These are phyloP conservation scores for Chalciporus pseudorubinellus DNA, from an alignment of 768 basidiomycete species.

Conservation along the genomic window DNA sequence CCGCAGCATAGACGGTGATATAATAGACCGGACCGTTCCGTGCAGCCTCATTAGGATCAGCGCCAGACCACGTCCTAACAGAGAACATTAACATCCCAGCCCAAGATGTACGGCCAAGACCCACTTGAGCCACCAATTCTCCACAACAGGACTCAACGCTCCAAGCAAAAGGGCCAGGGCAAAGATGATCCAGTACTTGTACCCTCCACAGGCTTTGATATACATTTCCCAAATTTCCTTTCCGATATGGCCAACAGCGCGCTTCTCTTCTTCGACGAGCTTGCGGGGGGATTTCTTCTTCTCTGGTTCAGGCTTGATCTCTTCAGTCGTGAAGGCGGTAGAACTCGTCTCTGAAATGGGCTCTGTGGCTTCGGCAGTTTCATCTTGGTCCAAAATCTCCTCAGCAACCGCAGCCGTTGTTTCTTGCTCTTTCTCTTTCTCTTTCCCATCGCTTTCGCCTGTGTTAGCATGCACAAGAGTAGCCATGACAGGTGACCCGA, in stretches of 20 bases:
- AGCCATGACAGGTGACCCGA: slow-evolving; percentile 61
- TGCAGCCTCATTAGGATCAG: slow-evolving; percentile 39
- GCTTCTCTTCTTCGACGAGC: slow-evolving; percentile 78
- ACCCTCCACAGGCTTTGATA: slow-evolving; percentile 48
- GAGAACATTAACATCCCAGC: slow-evolving; percentile 25
- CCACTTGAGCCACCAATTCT: slow-evolving; percentile 70
- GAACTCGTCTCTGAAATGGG: slow-evolving; percentile 43
- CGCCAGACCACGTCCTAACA: slow-evolving; percentile 55
- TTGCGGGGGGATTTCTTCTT: slow-evolving; percentile 72
- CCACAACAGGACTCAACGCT: slow-evolving; percentile 62
- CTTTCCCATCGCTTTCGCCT: slow-evolving; percentile 42
- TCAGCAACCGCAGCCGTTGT: slow-evolving; percentile 8
- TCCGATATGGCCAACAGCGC: slow-evolving; percentile 71
- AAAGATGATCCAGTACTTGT: slow-evolving; percentile 58
- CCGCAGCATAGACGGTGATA: slow-evolving; percentile 62
- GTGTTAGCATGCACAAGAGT: slow-evolving; percentile 61
- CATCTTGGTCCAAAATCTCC: slow-evolving; percentile 1
- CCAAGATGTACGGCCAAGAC: slow-evolving; percentile 1
- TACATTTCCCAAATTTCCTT: slow-evolving; percentile 66
- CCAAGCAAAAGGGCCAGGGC: slow-evolving; percentile 49
- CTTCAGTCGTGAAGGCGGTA: slow-evolving; percentile 38
- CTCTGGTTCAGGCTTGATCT: slow-evolving; percentile 35
- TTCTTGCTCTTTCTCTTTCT: slow-evolving; percentile 39
- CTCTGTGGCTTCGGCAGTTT: slow-evolving; percentile 21
- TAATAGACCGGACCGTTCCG: slow-evolving; percentile 45